Conservation (phyloP, 179 eudicot genomes). For the Carnegiea gigantea region DNA sequence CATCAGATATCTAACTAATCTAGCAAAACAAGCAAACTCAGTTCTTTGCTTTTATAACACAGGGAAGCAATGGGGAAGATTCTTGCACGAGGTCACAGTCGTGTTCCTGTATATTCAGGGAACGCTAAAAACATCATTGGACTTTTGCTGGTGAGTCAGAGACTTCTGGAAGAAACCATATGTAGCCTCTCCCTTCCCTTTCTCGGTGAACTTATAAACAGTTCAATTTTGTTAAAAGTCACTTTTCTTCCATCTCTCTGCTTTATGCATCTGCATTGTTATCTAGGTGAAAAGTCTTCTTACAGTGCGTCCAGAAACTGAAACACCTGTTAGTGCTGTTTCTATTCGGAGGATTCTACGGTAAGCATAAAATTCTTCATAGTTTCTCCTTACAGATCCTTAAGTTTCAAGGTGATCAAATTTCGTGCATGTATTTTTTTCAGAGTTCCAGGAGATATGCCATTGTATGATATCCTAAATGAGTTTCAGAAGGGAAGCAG, state of each 20-base stretch:
- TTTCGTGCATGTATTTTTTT: conserved; percentile 10
- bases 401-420: not conserved
- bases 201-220: not conserved
- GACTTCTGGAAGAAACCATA: not conserved
- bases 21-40: not conserved
- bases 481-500: conserved; percentile 95
- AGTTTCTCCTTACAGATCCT: not conserved
- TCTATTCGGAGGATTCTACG: conserved; percentile 90
- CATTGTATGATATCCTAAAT: conserved; percentile 85
- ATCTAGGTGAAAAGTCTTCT: conserved; percentile 85
- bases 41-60: conserved; percentile 14
- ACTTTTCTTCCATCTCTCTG: not conserved
- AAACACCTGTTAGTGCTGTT: conserved; percentile 90
- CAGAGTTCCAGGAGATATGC: conserved; percentile 94
- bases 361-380: conserved; percentile 30
- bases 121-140: conserved; percentile 78
- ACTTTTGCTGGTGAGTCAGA: conserved; percentile 64
- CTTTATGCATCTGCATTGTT: not conserved
- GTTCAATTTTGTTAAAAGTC: not conserved
- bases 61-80: conserved; percentile 95
- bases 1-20: not conserved
- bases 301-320: conserved; percentile 91
- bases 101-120: conserved; percentile 80
- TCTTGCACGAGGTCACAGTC: conserved; percentile 92
- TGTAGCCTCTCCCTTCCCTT: not conserved